Conservation (phyloP, 139 green algal genomes). For the Chlamydomonas schloesseri region DNA sequence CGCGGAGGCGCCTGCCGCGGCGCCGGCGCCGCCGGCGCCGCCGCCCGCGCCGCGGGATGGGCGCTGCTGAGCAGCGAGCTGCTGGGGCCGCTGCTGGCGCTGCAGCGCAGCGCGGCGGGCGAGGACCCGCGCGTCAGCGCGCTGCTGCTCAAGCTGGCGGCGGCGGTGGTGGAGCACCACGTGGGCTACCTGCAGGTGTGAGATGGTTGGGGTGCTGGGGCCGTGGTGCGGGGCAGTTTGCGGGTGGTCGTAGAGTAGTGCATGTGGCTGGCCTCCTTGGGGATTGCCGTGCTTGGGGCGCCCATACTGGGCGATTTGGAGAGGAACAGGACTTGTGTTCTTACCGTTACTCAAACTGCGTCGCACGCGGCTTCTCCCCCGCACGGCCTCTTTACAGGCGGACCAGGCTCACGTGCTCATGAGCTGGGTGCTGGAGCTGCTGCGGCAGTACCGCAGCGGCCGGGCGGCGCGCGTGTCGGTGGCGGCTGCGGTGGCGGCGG, state of each 20-base stretch:
- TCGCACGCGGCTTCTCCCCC: no score
- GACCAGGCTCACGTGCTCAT: conserved; percentile 46
- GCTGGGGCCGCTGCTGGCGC: conserved; percentile 55
- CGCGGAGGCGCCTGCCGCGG: conserved; percentile 58
- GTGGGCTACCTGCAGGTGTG: conserved; percentile 67
- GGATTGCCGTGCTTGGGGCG: no score
- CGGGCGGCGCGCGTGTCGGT: not conserved
- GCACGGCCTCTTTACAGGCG: no score
- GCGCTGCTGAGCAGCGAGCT: conserved; percentile 44
- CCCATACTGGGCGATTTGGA: no score
- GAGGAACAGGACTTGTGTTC: no score
- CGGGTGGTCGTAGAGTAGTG: no score
- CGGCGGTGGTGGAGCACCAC: conserved; percentile 80
- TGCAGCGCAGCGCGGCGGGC: conserved; percentile 47
- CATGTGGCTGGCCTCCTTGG: no score
- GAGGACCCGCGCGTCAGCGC: conserved; percentile 61
- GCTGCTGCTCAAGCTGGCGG: conserved; percentile 85
- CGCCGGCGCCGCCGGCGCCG: not conserved
- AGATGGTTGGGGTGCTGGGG: no score
- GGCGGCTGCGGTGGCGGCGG: conserved; percentile 1
- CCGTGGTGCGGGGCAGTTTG: no score
- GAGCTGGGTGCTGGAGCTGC: conserved; percentile 51
- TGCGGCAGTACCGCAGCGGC: conserved; percentile 50
- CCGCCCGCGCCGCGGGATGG: conserved; percentile 4
- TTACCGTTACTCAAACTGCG: no score